Base-by-base conservation (phyloP, 176 grass and related monocot genomes). In the Triticum turgidum region DNA sequence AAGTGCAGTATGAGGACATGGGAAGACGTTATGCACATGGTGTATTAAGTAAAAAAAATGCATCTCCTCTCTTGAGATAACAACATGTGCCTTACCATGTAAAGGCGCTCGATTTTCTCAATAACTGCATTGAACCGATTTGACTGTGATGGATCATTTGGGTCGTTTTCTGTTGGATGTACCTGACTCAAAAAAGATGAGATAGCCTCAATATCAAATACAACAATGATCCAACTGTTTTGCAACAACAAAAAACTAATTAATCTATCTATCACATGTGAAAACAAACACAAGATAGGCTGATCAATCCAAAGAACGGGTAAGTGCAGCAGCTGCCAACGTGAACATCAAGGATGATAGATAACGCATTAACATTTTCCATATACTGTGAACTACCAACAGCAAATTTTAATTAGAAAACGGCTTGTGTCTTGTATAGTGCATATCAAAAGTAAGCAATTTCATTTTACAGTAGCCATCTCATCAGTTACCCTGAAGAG, bases 121-220 rank as follows among this genome's bases (percentile, higher is more conserved):
- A 95, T 95, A 86, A 95, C 93, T 34, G 93, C 82, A 83, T 81
- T 95, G 76, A 95, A 95, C 27, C 93, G 91, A 67, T 91, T 93
- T 72, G 88, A 65, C 61, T 87, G 84, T 33, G 88, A 80, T 42
- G 35, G 81, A 66, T 95, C 91, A 86, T 87, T 73, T 86, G 58
- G 84, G 69, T 95, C 93, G 80, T 87, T 73, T 82, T 89, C 93
- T 58, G 81, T 51, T 69, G 80, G 87, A 72, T 93, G 78, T 72
- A 69, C 59, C 83, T 84, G 84, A 83, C 70, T 83, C 87, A 86
- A 83, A 86, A 83, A 73, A 79, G 37, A 82, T 61, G 68, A 42
- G 14, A 73, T 29, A 25, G 61, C 41, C 41, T 47, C 52, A 61
- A 24, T 29, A 25, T 54, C 42, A 71, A 85, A 80, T 63, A 73